These are phyloP conservation scores for Bothia castanella DNA, from an alignment of 1,284 basidiomycete genomes.

Conservation along the genomic window DNA sequence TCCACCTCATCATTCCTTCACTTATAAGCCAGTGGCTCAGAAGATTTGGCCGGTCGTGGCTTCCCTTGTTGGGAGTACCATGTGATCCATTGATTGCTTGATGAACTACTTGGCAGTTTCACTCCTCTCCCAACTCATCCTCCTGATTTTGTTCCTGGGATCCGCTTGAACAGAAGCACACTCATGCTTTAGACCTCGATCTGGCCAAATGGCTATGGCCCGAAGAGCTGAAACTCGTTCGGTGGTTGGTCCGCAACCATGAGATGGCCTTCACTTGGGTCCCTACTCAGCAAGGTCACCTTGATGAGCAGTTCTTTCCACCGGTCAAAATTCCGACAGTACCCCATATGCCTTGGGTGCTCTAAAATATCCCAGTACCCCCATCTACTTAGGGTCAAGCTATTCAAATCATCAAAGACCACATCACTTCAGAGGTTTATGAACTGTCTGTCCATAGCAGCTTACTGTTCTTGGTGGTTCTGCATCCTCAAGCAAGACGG, in stretches of 20 bases:
- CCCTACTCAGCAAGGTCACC: slow-evolving; percentile 12
- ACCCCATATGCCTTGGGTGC: slow-evolving; percentile 18
- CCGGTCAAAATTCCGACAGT: slow-evolving; percentile 16
- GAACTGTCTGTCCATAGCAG: slow-evolving; percentile 29
- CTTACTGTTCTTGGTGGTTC: slow-evolving; percentile 41
- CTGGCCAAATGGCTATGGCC: slow-evolving; percentile 14
- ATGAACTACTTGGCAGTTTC: neutral
- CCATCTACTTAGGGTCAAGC: too few species aligned
- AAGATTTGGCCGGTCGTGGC: too few species aligned
- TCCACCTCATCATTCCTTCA: too few species aligned
- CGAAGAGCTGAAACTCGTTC: too few species aligned
- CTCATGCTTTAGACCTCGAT: slow-evolving; percentile 1
- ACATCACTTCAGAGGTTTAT: slow-evolving; percentile 29
- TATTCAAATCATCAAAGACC: too few species aligned
- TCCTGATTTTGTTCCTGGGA: too few species aligned
- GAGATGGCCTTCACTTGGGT: slow-evolving; percentile 29
- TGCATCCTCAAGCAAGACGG: slow-evolving; percentile 35
- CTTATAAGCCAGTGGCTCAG: too few species aligned
- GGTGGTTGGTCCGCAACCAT: slow-evolving; percentile 27
- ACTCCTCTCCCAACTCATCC: too few species aligned
- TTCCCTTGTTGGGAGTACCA: too few species aligned
- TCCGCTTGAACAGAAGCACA: neutral
- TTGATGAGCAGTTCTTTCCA: slow-evolving; percentile 17
- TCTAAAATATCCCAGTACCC: slow-evolving; percentile 22
- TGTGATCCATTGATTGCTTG: too few species aligned